Conservation (phyloP, 2,329 filamentous ascomycete genomes). For the Cladosporium sp. region DNA sequence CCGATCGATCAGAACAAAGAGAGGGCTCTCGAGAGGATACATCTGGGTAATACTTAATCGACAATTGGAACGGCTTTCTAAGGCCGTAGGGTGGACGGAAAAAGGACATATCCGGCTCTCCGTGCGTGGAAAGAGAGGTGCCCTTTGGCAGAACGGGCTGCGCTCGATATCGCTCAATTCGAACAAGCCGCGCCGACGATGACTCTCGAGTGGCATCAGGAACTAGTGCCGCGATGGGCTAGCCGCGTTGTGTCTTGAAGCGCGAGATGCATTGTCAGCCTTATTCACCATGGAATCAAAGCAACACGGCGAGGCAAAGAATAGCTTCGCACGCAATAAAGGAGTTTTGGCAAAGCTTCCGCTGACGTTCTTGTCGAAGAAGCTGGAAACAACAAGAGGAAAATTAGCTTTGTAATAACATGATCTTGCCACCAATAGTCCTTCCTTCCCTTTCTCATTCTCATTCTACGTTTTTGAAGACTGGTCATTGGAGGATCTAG, state of each 20-base stretch:
- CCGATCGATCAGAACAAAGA: neutral
- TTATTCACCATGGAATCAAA: neutral
- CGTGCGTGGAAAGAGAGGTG: neutral
- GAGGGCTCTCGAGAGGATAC: neutral
- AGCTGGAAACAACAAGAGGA: neutral
- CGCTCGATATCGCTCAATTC: neutral
- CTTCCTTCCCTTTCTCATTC: neutral
- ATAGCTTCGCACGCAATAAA: neutral
- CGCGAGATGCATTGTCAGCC: neutral
- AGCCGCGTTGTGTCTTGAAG: neutral
- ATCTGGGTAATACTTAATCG: neutral
- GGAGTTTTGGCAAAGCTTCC: neutral
- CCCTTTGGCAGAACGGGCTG: neutral
- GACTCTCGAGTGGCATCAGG: neutral
- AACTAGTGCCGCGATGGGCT: neutral
- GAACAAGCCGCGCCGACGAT: neutral
- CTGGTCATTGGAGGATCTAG: neutral
- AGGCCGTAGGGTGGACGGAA: neutral
- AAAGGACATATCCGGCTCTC: neutral
- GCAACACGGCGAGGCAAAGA: neutral
- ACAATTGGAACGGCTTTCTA: neutral
- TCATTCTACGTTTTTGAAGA: too few species aligned
- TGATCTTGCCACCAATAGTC: neutral
- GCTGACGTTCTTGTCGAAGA: neutral
- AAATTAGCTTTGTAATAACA: neutral